Evolutionary conservation across 208 protist genomes (phyloP).

Genomic region (Kentomonas sorsogonicus): DNA sequence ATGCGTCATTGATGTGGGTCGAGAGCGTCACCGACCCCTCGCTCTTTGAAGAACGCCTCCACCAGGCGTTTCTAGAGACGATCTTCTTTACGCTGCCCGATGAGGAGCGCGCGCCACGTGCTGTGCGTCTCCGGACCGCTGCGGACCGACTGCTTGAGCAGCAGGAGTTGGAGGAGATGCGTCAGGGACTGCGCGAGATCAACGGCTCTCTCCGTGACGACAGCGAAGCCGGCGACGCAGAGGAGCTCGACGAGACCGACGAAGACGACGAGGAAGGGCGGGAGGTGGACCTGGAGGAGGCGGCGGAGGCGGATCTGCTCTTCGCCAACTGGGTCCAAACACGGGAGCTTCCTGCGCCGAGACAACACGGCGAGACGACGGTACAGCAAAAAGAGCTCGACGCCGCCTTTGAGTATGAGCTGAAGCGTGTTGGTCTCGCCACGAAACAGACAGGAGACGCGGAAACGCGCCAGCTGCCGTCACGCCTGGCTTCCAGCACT

Average conservation of each 20-base stretch:
- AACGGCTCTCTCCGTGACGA: constrained; percentile 15
- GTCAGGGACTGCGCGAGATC: constrained; percentile 23
- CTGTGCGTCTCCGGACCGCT: constrained; percentile 36
- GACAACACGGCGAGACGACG: too few relatives aligned
- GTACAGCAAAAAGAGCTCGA: constrained; percentile 9
- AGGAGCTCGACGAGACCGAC: constrained; percentile 18
- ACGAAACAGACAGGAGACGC: too few relatives aligned
- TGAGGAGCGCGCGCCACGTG: constrained; percentile 6
- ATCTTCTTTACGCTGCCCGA: constrained; percentile 35
- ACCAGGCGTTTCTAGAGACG: constrained; percentile 1
- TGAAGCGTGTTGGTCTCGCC: constrained; percentile 59
- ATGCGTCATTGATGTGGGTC: neutral
- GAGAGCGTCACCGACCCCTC: neutral
- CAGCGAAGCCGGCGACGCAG: constrained; percentile 33
- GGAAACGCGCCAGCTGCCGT: too few relatives aligned
- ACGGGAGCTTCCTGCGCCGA: too few relatives aligned
- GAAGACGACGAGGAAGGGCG: constrained; percentile 27
- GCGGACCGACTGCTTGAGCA: constrained; percentile 50
- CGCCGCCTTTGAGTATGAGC: constrained; percentile 56
- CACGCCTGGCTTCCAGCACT: too few relatives aligned
- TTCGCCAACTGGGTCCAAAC: too few relatives aligned
- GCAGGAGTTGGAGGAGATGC: constrained; percentile 43
- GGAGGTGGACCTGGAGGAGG: neutral
- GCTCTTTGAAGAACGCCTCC: neutral
- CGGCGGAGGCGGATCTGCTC: neutral